Conservation (phyloP, 2,329 filamentous ascomycete genomes). For the Phialocephala sp. region DNA sequence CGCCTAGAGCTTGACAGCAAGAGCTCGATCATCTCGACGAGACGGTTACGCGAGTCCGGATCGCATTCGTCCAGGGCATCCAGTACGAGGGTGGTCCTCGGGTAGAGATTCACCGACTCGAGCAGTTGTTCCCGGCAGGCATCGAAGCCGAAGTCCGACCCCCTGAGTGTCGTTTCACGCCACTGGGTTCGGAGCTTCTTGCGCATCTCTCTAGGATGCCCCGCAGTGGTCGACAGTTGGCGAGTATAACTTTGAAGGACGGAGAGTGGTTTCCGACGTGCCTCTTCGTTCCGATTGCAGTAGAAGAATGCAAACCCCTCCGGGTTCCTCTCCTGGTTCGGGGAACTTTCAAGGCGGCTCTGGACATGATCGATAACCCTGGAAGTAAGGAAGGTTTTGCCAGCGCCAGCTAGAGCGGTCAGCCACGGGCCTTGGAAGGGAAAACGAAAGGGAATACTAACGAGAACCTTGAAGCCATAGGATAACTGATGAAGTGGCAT, state of each 20-base stretch:
- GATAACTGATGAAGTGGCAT: slow-evolving; percentile 21
- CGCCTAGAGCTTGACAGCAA: slow-evolving; percentile 35
- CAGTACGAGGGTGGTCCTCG: slow-evolving; percentile 43
- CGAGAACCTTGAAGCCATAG: slow-evolving; percentile 28
- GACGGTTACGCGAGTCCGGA: slow-evolving; percentile 30
- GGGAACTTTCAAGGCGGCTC: slow-evolving; percentile 8
- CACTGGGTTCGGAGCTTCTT: slow-evolving; percentile 20
- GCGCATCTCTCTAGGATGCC: slow-evolving; percentile 26
- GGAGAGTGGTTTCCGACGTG: slow-evolving; percentile 37
- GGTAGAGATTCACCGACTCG: slow-evolving; percentile 39
- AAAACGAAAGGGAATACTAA: slow-evolving; percentile 2
- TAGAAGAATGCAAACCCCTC: slow-evolving; percentile 46
- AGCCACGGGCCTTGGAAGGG: neutral
- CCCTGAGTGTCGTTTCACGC: slow-evolving; percentile 8
- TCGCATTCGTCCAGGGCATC: slow-evolving; percentile 48
- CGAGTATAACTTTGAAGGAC: slow-evolving; percentile 43
- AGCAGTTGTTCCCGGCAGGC: slow-evolving; percentile 35
- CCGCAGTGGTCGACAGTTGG: slow-evolving; percentile 39
- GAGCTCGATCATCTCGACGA: slow-evolving; percentile 39
- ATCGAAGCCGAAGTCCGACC: slow-evolving; percentile 24
- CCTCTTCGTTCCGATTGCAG: slow-evolving; percentile 42
- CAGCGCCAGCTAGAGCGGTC: slow-evolving; percentile 35
- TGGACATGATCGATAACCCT: slow-evolving; percentile 39
- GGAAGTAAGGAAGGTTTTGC: slow-evolving; percentile 40
- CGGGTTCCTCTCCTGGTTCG: slow-evolving; percentile 11